These are phyloP conservation scores for Coemansia sp. DNA, from an alignment of 192 early-diverging fungal species.

Conservation along the genomic window DNA sequence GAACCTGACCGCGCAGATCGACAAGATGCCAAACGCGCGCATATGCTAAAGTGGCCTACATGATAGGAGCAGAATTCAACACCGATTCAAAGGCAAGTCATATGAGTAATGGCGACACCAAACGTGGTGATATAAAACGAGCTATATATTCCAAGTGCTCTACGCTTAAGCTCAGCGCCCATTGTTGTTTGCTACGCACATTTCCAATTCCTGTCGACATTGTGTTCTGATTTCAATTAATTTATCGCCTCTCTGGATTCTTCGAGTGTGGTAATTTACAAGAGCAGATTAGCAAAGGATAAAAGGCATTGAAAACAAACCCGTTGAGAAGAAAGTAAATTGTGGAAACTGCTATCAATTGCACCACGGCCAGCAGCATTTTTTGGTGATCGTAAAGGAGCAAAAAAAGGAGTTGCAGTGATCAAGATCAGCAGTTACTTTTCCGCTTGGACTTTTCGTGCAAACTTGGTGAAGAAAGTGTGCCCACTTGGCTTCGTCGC, in stretches of 20 bases:
- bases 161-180: background rate
- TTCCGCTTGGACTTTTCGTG: background rate
- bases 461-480: too few species aligned
- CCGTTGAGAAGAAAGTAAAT: background rate
- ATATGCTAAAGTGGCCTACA: slow-evolving; percentile 78
- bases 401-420: background rate
- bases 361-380: background rate
- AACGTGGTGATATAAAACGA: background rate
- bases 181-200: slow-evolving; percentile 22
- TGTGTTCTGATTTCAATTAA: slow-evolving; percentile 1
- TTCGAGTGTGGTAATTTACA: background rate
- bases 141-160: too few species aligned
- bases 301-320: background rate
- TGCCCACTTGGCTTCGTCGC: too few species aligned
- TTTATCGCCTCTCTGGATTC: background rate
- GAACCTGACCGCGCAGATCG: slow-evolving; percentile 79
- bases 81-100: background rate
- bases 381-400: background rate
- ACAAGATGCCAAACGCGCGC: slow-evolving; percentile 92
- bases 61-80: background rate
- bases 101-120: background rate
- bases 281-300: background rate
- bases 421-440: background rate
- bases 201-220: slow-evolving; percentile 56
- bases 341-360: background rate